Evolutionary conservation across 495 filamentous ascomycete genomes (phyloP), one percentile per base, ranked within the genome.

Genomic region (Aspergillus incahuasiensis): DNA sequence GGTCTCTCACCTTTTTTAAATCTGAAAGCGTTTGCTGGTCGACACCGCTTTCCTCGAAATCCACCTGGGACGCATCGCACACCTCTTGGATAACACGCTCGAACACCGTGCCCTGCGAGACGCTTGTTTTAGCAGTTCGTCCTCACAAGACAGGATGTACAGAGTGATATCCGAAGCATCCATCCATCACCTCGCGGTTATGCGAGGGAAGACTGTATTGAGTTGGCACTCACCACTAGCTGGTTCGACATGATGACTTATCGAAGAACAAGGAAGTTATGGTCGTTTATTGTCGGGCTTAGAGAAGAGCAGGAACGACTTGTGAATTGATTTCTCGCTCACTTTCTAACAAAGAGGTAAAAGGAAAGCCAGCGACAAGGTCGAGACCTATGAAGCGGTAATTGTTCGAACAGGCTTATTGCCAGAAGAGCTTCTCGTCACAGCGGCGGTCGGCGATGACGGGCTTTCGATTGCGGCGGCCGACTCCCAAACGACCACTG

Each of bases 31-130:
- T 89, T 60, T 82, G 74, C 67, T 89, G 87, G 55, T 94, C 90
- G 56, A 97, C 88, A 59, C 95, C 95, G 63, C 86, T 88, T 69
- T 97, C 94, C 71, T 99, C 95, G 72, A 99, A 97, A 70, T 96
- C 92, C 64, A 92, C 86, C 70, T 89, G 82, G 64, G 91, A 96
- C 52, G 82, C 81, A 56, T 88, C 83, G 67, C 95, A 86, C 56
- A 97, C 91, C 69, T 94, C 92, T 55, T 89, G 77, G 73, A 99
- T 97, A 77, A 97, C 88, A 68, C 85, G 80, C 68, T 86, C 78
- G 77, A 96, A 99, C 58, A 97, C 85, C 56, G 70, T 65, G 65
- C 95, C 94, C 87, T 89, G 64, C 70, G 54, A 56, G 58, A 59
- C 52, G 52, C 59, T 56, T 57, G 50, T 53, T 66, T 78, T 62